Percentiles rank a stretch among this genome's conserved stretches.
Evolutionary conservation across 2,329 filamentous ascomycete species (phyloP).

Genomic region (Apiospora marii): DNA sequence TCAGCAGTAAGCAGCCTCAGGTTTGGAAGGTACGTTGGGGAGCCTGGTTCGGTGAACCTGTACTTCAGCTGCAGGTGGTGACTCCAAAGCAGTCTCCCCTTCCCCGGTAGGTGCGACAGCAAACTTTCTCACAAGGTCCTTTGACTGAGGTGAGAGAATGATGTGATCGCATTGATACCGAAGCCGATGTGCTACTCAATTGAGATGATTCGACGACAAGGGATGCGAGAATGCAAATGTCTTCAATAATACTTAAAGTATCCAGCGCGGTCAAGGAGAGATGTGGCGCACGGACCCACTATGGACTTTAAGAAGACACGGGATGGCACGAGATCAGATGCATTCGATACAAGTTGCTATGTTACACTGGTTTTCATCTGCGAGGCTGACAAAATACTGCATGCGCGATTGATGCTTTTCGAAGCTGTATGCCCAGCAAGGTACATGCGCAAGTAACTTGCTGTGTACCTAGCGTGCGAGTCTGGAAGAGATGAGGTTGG

Average conservation of each 20-base stretch:
- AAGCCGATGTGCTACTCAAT: no score
- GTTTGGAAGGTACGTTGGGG: neutral
- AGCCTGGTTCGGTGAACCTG: neutral
- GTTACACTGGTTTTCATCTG: conserved; percentile 7
- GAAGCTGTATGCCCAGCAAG: neutral
- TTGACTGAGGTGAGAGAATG: neutral
- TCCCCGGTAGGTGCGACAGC: neutral
- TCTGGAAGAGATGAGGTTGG: neutral
- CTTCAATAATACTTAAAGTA: neutral
- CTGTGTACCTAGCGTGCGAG: no score
- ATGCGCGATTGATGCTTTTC: neutral
- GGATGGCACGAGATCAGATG: neutral
- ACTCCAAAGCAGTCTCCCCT: neutral
- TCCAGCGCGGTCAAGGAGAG: neutral
- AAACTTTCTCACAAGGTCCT: neutral
- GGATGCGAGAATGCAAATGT: neutral
- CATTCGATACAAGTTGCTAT: neutral
- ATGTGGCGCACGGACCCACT: neutral
- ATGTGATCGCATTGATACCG: neutral
- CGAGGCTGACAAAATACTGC: neutral
- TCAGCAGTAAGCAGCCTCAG: neutral
- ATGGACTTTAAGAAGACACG: neutral
- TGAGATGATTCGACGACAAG: neutral
- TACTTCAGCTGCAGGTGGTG: neutral
- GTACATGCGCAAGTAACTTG: neutral